Conservation (phyloP, 129 eudicot species). For the Escallonia rubra region DNA sequence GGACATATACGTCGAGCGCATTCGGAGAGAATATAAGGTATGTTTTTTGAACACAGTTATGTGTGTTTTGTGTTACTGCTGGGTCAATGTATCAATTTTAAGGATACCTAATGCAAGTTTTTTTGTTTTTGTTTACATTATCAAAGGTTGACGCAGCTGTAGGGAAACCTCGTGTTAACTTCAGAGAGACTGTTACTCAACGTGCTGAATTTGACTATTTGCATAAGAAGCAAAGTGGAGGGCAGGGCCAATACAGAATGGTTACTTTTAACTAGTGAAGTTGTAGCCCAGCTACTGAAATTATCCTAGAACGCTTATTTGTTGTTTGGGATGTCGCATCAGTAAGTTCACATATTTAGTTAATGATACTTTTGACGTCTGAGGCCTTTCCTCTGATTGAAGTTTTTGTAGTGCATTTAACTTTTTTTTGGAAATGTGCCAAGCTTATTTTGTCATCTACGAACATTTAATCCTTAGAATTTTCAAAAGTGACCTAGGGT, state of each 20-base stretch:
- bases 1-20: constrained; percentile 91
- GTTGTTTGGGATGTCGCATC: no score
- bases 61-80: neutral
- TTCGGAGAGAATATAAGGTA: constrained; percentile 88
- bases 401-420: no score
- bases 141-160: constrained; percentile 77
- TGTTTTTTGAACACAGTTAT: constrained; percentile 4
- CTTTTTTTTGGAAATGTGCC: no score
- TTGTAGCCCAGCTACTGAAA: no score
- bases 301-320: no score
- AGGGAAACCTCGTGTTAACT: constrained; percentile 98
- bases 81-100: neutral
- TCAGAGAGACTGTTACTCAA: constrained; percentile 92
- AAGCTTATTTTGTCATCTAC: no score
- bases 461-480: no score
- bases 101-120: neutral
- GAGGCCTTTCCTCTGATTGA: no score
- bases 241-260: constrained; percentile 96
- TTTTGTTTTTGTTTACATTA: constrained; percentile 2
- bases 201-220: constrained; percentile 93
- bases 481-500: no score
- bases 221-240: constrained; percentile 98
- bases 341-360: no score
- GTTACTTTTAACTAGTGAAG: constrained; percentile 7
- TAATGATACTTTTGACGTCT: no score